Base-by-base conservation (phyloP, 2,329 filamentous ascomycete genomes). In the Lachnellula hyalina region DNA sequence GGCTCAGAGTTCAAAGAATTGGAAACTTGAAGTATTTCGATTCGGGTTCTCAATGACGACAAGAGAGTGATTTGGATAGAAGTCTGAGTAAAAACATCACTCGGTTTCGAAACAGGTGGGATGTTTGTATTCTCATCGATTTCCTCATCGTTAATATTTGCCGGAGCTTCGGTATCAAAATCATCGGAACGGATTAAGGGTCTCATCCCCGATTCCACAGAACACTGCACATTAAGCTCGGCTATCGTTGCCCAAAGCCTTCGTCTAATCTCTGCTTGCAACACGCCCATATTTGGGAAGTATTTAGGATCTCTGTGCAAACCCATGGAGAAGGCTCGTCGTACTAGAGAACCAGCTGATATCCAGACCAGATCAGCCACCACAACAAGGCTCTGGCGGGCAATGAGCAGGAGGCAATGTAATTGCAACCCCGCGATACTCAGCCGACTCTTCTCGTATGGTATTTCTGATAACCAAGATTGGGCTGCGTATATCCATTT, bases 241-340 rank as follows among this genome's bases (percentile, higher is more conserved):
- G 81, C 54, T 5, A 80, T 73, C 0, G 78, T 79, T 7, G 75
- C 74, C 81, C 80, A 83, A 1, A 83, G 61, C 2, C 80, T 72
- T 2, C 80, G 71, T 2, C 79, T 73, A 67, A 83, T 74, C 28
- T 32, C 28, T 12, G 28, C 28, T 32, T 32, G 28, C 28, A 32
- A 32, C 9, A 32, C 28, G 8, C 9, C 12, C 72, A 79, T 76
- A 19, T 72, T 69, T 3, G 72, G 70, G 5, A 81, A 72, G 50
- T 74, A 69, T 32, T 68, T 71, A 0, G 81, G 81, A 51, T 84
- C 81, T 2, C 78, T 74, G 61, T 84, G 79, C 4, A 83, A 69
- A 4, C 81, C 80, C 73, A 82, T 80, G 52, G 73, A 74, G 65
- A 83, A 76, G 50, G 79, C 81, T 14, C 73, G 75, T 4, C 79